Evolutionary conservation across 441 rosid species (phyloP), one percentile per base, ranked within the genome.

Genomic region (Omphalea diandra): DNA sequence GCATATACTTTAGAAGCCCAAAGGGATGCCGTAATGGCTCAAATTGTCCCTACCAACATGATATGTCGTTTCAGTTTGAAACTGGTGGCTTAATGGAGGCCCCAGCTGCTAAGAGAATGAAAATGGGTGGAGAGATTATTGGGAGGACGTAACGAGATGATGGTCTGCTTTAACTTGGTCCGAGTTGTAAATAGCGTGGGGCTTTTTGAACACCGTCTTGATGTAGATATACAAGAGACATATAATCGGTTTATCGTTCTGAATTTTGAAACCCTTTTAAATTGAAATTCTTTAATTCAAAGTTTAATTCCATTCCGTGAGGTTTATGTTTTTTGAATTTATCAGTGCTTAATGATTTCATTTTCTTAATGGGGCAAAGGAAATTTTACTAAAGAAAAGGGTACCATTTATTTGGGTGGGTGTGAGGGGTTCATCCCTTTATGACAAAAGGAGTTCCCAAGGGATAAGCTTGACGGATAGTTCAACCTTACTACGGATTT

Each of bases 21-120:
- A 82, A 40, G 62, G 97, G 96, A 2, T 92, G 96, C 78, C 75
- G 79, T 14, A 77, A 73, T 5, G 91, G 96, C 35, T 62, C 76
- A 5, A 73, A 66, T 38, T 88, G 93, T 74, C 59, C 17, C 12
- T 87, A 55, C 71, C 31, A 55, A 58, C 96, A 92, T 63, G 91
- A 71, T 49, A 18, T 38, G 10, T 63, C 86, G 17, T 50, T 59
- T 27, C 75, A 75, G n/a, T 55, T 47, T 54, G 72, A 65, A 57
- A 73, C 80, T 18, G 81, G 75, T 10, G 32, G 63, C 31, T 29
- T 22, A 14, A 46, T 67, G 1, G 84, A 70, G 44, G 73, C 65
- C n/a, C 87, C 84, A 0, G 64, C 8, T 73, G 82, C 78, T 3
- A 89, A 91, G 83, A 85, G 92, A 74, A 29, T 79, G 77, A 89